Percentiles rank a stretch among this genome's conserved stretches.
These are phyloP conservation scores for Dictyostelium purpureum DNA, from an alignment of 78 protist species.

Conservation along the genomic window DNA sequence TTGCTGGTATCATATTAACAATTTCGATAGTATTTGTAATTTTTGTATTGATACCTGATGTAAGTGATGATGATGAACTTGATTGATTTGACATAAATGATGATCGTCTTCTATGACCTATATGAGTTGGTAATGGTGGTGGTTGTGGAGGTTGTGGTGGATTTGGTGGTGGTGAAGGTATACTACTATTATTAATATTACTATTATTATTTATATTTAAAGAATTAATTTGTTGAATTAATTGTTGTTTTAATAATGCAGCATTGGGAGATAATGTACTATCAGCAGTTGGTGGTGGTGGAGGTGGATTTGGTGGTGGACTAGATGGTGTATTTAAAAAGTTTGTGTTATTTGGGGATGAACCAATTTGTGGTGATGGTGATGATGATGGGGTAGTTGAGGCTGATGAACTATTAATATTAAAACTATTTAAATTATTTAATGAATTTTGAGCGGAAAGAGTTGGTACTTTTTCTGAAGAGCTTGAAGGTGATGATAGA, in stretches of 20 bases:
- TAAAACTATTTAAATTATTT: neutral
- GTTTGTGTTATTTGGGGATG: neutral
- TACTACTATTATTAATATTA: neutral
- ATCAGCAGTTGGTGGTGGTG: neutral
- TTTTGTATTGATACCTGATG: neutral
- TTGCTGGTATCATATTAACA: slow-evolving; percentile 49
- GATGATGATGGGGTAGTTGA: neutral
- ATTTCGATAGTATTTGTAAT: slow-evolving; percentile 56
- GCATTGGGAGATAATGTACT: neutral
- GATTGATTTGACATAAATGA: slow-evolving; percentile 10
- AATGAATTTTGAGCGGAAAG: neutral
- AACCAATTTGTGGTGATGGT: neutral
- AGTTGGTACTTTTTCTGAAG: neutral
- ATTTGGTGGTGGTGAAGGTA: neutral
- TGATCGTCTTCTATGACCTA: slow-evolving; percentile 20
- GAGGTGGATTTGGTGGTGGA: slow-evolving; percentile 30
- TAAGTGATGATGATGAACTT: neutral
- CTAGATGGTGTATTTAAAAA: neutral
- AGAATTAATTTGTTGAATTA: slow-evolving; percentile 23
- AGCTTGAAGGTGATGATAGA: neutral
- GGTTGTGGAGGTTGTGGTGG: neutral
- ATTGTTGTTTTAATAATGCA: slow-evolving; percentile 1
- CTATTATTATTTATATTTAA: neutral
- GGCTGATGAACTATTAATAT: neutral
- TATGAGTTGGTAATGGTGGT: slow-evolving; percentile 8